Base-by-base conservation (phyloP, 345 rosid species). In the Conringia planisiliqua region DNA sequence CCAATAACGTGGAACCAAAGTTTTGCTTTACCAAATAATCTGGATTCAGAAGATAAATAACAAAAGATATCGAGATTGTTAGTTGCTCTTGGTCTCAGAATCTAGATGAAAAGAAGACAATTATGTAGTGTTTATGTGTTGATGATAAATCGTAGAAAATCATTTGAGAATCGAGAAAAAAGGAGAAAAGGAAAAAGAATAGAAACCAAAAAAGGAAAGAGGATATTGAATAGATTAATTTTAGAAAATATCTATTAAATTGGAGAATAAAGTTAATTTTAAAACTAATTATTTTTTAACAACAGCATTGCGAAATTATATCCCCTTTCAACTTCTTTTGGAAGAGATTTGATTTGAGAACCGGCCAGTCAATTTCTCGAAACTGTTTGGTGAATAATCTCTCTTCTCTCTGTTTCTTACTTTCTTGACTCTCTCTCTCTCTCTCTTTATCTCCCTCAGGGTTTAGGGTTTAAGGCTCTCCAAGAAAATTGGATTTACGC, bases 391-490 rank as follows among this genome's bases (percentile, higher is more conserved):
- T 71, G 62, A 71, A 35, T 71, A 38, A 26, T 40, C 71, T 42
- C 35, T 50, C 14, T 66, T 60, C 18, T 39, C 66, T 52, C 59
- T 44, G 32, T 52, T 38, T 43, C 47, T 51, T 42, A n/a, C 13
- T 58, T 11, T 42, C 27, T 59, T 24, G 63, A 58, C 32, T 44
- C 68, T 43, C 0, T 59, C 17, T 68, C 33, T 63, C 17, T 73
- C 66, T 42, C 20, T 39, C 5, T 11, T 0, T 13, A 30, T 38
- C 4, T 27, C 3, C 4, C 38, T 4, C 4, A 44, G 76, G 76
- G 80, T 71, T 77, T 64, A 65, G 62, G 80, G 76, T 65, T 77
- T 71, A 71, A 77, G 72, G 3, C 44, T 39, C 58, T 69, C 72
- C 80, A 20, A 65, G 16, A 46, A 35, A 20, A 18, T 72, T 77